Evolutionary conservation across 805 yeast genomes (phyloP), one percentile per base, ranked within the genome.

Genomic region (Starmerella powellii): DNA sequence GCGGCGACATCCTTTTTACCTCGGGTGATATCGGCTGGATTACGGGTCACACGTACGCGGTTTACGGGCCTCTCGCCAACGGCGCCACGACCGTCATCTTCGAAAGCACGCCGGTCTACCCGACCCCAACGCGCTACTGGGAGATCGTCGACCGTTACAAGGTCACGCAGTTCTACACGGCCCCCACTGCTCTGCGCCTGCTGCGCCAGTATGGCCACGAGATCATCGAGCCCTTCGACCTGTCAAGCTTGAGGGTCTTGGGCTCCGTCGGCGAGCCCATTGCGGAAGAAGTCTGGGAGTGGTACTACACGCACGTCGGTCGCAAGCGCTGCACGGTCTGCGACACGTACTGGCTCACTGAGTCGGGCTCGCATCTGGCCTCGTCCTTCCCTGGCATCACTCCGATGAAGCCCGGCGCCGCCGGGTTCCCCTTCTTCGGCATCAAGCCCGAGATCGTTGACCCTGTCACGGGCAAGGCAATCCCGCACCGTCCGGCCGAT

Each of bases 21-120:
- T 97, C 97, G 31, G 97, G 97, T 59, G 97, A 91, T 62, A 85
- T 91, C 43, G 97, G 98, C 60, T 91, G 98, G 97, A 91, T 91
- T 61, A 91, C 98, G 15, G 97, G 97, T 54, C 98, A 91, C 64
- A 82, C 96, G 8, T 91, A 88, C 60, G 94, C 85, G 34, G 74
- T 88, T 36, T 91, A 91, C 59, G 97, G 97, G 46, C 98, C 98
- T 32, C 73, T 91, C 53, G 66, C 77, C 24, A 62, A 78, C 27
- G 98, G 97, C 64, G 83, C 87, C 41, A 79, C 97, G 37, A 78
- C 95, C 8, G 81, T 91, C 41, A 83, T 88, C 44, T 91, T 91
- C 61, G 97, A 91, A 70, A 91, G 95, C 46, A 91, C 98, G 16
- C 97, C 98, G 30, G 95, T 95, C 29, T 85, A 86, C 65, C 98